A percentile compares a stretch with the other conserved stretches of the same genome.
Conservation (phyloP, 306 rosid species). For the Heteromeles arbutifolia region DNA sequence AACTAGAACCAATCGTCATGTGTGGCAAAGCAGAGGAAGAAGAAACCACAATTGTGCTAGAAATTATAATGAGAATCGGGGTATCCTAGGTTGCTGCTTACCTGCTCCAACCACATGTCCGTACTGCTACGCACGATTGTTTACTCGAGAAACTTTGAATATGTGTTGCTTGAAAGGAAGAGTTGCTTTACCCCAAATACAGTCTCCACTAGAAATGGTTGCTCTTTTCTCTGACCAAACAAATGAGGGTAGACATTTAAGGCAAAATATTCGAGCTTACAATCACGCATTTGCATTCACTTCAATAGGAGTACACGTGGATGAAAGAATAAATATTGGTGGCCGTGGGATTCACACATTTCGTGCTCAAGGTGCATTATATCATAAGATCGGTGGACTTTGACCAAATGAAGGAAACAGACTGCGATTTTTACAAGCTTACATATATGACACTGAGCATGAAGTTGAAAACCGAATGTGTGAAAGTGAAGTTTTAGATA, state of each 20-base stretch:
- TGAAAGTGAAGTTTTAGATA: neutral
- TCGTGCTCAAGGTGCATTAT: neutral
- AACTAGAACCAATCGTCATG: no score
- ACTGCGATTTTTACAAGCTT: neutral
- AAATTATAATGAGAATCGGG: no score
- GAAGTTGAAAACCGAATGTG: neutral
- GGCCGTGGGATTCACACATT: neutral
- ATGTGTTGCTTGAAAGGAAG: no score
- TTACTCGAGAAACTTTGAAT: no score
- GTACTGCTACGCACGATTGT: no score
- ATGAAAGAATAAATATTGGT: no score
- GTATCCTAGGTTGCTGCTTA: no score
- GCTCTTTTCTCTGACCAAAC: neutral
- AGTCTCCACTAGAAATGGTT: neutral
- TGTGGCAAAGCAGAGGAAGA: no score
- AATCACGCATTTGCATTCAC: neutral
- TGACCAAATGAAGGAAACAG: neutral
- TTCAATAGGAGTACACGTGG: neutral
- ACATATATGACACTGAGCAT: neutral
- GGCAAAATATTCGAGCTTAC: neutral
- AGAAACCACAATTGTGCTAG: no score
- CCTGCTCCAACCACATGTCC: no score
- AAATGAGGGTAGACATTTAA: neutral
- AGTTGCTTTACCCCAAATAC: no score
- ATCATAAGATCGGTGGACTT: neutral